Evolutionary conservation across 192 early-diverging fungal species (phyloP), one percentile per base, ranked within the genome.

Genomic region (Funneliformis geosporum): DNA sequence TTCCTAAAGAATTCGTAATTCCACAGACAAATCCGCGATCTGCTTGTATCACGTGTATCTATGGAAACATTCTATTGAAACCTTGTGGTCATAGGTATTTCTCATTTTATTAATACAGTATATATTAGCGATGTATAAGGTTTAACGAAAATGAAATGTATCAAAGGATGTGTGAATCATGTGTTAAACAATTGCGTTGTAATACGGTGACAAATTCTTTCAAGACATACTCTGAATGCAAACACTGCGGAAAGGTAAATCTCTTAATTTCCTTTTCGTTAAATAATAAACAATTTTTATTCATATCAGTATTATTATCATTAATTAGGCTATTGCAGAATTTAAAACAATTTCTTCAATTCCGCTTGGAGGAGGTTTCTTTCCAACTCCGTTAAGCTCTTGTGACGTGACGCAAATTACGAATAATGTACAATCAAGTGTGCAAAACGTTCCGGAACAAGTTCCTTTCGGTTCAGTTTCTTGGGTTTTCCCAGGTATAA

Each of bases 51-150:
- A 10, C 50, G 12, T 77, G 76, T 39, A 44, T 50, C 11, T 27
- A 66, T 64, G 76, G 76, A 25, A 66, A 67, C 40, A 42, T 77
- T 77, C 12, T 67, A 66, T 50, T 77, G 23, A 47, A 47, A 25
- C 76, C 76, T 67, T 77, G 76, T 28, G 64, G 64, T 33, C 76
- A 77, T 67, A 64, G 76, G 76, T 77, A 67, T 44, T 18, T n/a
- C n/a, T n/a, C n/a, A n/a, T n/a, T n/a, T n/a, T n/a, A n/a, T n/a
- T n/a, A n/a, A n/a, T n/a, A n/a, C n/a, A n/a, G n/a, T n/a, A n/a
- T n/a, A n/a, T n/a, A n/a, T n/a, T n/a, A n/a, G n/a, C n/a, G n/a
- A n/a, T n/a, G n/a, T n/a, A n/a, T n/a, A n/a, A n/a, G n/a, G n/a
- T 38, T 74, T 50, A 55, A 21, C 23, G 14, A 28, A 38, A 44